Percentiles rank a stretch among this genome's conserved stretches.
These are phyloP conservation scores for Fragosphaeria purpurea DNA, from an alignment of 2,329 filamentous ascomycete genomes.

Conservation along the genomic window DNA sequence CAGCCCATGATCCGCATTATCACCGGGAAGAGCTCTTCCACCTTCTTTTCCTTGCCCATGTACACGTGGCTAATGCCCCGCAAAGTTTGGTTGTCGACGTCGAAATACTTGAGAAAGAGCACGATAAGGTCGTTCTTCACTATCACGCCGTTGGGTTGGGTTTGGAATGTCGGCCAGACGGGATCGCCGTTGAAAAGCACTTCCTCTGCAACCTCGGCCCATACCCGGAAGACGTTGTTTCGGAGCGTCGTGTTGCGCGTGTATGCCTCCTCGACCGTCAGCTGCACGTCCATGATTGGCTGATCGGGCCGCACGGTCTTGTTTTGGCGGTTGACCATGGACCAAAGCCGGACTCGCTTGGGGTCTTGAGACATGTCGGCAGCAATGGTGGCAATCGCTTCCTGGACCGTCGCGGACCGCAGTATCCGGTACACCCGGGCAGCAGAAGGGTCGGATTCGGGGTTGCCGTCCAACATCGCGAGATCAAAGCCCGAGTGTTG, in stretches of 20 bases:
- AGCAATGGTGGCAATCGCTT: constrained; percentile 64
- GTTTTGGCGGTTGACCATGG: constrained; percentile 98
- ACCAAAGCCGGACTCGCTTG: constrained; percentile 72
- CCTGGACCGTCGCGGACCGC: constrained; percentile 62
- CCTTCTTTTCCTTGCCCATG: constrained; percentile 76
- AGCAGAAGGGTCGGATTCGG: constrained; percentile 50
- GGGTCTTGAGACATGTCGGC: constrained; percentile 58
- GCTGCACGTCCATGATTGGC: constrained; percentile 65
- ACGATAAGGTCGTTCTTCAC: constrained; percentile 59
- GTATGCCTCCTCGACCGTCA: constrained; percentile 64
- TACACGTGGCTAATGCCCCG: constrained; percentile 76
- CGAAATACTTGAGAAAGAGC: constrained; percentile 88
- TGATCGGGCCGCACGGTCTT: constrained; percentile 90
- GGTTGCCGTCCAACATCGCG: constrained; percentile 53
- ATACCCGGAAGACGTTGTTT: constrained; percentile 69
- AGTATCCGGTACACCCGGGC: constrained; percentile 65
- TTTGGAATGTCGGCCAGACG: constrained; percentile 58
- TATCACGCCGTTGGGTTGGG: constrained; percentile 45
- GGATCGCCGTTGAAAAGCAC: constrained; percentile 57
- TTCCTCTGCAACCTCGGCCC: constrained; percentile 70
- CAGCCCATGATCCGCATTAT: constrained; percentile 81
- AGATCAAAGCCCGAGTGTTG: constrained; percentile 79
- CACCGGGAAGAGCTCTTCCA: constrained; percentile 67
- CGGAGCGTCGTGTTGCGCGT: constrained; percentile 45
- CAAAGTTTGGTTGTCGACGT: constrained; percentile 64